Evolutionary conservation across 768 basidiomycete genomes (phyloP).

Genomic region (Krasilnikovozyma curviuscula): DNA sequence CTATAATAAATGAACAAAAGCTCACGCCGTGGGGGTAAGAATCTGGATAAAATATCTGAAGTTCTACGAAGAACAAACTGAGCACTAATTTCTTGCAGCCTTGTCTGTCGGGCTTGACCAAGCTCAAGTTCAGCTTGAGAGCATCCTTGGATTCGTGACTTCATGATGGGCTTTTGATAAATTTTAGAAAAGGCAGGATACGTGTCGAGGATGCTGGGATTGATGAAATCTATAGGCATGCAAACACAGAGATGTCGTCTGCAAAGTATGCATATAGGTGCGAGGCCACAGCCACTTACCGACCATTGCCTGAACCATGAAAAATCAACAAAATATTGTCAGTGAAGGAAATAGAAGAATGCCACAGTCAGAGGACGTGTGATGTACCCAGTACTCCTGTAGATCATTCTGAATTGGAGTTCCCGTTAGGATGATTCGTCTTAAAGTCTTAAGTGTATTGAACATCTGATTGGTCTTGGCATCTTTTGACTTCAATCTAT

Average conservation of each 20-base stretch:
- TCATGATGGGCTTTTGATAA: slow-evolving; percentile 73
- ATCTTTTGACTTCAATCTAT: slow-evolving; percentile 75
- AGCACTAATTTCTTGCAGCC: slow-evolving; percentile 55
- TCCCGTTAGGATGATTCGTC: slow-evolving; percentile 48
- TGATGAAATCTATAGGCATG: slow-evolving; percentile 87
- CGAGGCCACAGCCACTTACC: too few species aligned
- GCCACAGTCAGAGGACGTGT: background rate
- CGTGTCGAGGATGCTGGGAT: slow-evolving; percentile 59
- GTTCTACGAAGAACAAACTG: slow-evolving; percentile 84
- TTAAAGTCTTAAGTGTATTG: slow-evolving; percentile 44
- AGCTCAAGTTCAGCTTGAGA: slow-evolving; percentile 50
- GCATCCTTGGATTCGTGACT: slow-evolving; percentile 60
- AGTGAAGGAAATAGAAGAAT: background rate
- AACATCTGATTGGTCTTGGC: slow-evolving; percentile 82
- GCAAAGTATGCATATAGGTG: too few species aligned
- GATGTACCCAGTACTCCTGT: slow-evolving; percentile 69
- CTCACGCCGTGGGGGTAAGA: slow-evolving; percentile 80
- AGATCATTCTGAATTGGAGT: slow-evolving; percentile 96
- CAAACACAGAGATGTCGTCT: too few species aligned
- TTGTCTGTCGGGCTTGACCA: slow-evolving; percentile 55
- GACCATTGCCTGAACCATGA: background rate
- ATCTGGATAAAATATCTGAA: slow-evolving; percentile 56
- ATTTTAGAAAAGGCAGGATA: slow-evolving; percentile 32
- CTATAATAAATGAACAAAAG: slow-evolving; percentile 1
- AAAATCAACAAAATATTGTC: background rate